Base-by-base conservation (phyloP, 306 rosid species). In the Cicer pinnatifidum region DNA sequence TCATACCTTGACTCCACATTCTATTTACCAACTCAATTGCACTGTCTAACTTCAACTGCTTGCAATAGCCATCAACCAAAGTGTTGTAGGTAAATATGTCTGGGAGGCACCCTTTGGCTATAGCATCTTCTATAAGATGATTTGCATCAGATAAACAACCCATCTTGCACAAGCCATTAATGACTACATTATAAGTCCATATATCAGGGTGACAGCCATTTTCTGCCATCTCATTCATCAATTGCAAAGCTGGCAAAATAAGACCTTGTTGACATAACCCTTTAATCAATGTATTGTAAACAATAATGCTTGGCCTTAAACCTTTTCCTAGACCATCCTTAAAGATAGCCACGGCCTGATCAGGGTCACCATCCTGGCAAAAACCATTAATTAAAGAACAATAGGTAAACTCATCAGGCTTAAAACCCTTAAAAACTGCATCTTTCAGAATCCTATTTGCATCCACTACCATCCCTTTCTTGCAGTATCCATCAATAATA, bases 111-210 rank as follows among this genome's bases (percentile, higher is more conserved):
- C 96, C 96, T 78, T 84, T 81, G 40, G 89, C 78, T 82, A 91
- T 89, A 70, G 89, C 96, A 69, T 84, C 97, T 41, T 83, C 83
- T 59, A 88, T 44, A 75, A 93, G 87, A 72, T 83, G 81, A 80
- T 37, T 75, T 69, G 97, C 98, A 67, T 93, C 96, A 60, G 85
- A 83, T 54, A 89, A 63, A 82, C 87, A 93, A 65, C 98, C 96
- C 86, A 91, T 83, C 89, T 93, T 93, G 86, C 98, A 93, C 85
- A 93, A 68, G 57, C 96, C 97, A 65, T 89, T 86, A 67, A 93
- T 81, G 51, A 93, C 88, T 71, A 89, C 67, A 81, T 91, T 93
- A 63, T 84, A 89, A 58, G 94, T 91, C 92, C 97, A 91, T 54
- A 91, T 89, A 73, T 84, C 71, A 6, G 97, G 97, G 16, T 28